Percentiles rank a stretch among this genome's conserved stretches.
These are phyloP conservation scores for Alternaria longipes DNA, from an alignment of 2,329 filamentous ascomycete species.

Conservation along the genomic window DNA sequence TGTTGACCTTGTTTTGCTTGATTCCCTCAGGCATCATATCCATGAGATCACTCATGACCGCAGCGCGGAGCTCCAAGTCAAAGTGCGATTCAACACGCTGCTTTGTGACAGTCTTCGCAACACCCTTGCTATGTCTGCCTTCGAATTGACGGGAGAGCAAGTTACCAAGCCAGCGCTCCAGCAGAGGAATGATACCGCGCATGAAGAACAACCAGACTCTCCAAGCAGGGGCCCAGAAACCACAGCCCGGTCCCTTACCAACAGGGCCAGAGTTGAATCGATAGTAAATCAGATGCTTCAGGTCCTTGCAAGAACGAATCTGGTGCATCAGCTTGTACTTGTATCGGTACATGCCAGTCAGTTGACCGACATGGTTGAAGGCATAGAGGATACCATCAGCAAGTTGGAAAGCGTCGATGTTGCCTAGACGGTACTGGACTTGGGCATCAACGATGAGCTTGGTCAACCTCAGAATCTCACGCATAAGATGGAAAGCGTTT, in stretches of 20 bases:
- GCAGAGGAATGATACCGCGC: constrained; percentile 94
- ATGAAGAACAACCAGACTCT: constrained; percentile 99
- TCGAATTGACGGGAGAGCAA: constrained; percentile 97
- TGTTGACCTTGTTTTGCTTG: constrained; percentile 99
- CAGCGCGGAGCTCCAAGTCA: constrained; percentile 94
- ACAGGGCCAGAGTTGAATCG: constrained; percentile 97
- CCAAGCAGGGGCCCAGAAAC: constrained; percentile 99
- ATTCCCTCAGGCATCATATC: constrained; percentile 99
- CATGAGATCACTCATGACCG: constrained; percentile 98
- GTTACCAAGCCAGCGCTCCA: constrained; percentile 98
- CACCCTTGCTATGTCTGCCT: constrained; percentile 97
- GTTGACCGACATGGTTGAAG: constrained; percentile 97
- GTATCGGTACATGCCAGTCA: constrained; percentile 99
- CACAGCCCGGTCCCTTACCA: constrained; percentile 95
- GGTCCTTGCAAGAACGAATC: constrained; percentile 97
- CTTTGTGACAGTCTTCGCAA: constrained; percentile 98
- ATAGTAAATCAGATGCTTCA: constrained; percentile 99
- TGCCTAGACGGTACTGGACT: constrained; percentile 95
- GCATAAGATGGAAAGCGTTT: constrained; percentile 99
- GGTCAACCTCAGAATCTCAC: constrained; percentile 92
- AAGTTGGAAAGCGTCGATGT: constrained; percentile 98
- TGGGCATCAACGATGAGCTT: constrained; percentile 99
- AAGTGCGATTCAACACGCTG: constrained; percentile 99
- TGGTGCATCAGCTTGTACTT: constrained; percentile 99
- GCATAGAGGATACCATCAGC: constrained; percentile 99